Conservation (phyloP, 23 red algal species). For the Chondrus crispus region DNA sequence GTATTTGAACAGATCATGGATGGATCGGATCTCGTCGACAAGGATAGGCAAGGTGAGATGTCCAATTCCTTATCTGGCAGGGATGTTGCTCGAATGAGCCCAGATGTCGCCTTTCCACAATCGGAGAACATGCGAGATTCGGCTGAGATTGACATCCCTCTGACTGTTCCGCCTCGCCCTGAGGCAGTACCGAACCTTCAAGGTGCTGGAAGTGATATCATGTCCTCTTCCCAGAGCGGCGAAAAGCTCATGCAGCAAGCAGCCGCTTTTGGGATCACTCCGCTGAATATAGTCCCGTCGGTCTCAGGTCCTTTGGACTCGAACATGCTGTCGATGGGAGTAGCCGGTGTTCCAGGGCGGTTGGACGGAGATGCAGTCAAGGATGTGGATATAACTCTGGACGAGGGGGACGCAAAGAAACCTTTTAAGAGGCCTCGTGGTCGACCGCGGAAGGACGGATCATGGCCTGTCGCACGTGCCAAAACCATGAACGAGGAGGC, state of each 20-base stretch:
- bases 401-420: neutral
- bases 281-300: neutral
- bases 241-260: neutral
- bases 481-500: neutral
- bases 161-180: neutral
- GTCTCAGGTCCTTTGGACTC: neutral
- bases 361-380: neutral
- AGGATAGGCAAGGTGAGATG: neutral
- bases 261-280: neutral
- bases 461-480: slow-evolving; percentile 20
- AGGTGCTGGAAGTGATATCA: neutral
- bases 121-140: neutral
- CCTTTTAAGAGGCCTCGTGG: slow-evolving; percentile 51
- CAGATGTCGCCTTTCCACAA: neutral
- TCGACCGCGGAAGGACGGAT: slow-evolving; percentile 44
- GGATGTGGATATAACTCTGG: neutral
- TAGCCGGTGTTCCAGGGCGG: neutral
- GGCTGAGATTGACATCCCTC: neutral
- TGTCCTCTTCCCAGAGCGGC: neutral
- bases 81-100: neutral
- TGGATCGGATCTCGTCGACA: neutral
- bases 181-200: neutral
- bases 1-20: neutral
- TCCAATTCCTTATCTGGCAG: neutral
- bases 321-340: neutral